phyloP scores from a whole-genome alignment of 2,329 filamentous ascomycete genomes.

The Alternaria brassicicola region DNA sequence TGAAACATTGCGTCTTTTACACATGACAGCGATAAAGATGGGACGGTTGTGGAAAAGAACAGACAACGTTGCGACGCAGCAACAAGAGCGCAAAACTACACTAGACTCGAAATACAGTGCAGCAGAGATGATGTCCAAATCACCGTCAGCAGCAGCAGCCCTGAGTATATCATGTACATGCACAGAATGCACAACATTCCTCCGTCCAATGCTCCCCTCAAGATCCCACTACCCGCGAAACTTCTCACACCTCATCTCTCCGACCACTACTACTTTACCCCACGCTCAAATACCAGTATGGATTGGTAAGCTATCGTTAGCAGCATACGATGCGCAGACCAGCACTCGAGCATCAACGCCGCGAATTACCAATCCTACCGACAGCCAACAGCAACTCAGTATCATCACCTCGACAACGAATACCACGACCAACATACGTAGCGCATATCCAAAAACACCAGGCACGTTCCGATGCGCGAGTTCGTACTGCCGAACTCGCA shows the following conservation, averaged over 20 bases:
- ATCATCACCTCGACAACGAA: neutral
- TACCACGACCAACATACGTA: neutral
- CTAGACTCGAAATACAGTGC: neutral
- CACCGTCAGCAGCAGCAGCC: neutral
- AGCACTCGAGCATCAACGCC: neutral
- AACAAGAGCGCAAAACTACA: neutral
- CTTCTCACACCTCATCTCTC: neutral
- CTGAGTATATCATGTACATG: constrained; percentile 24
- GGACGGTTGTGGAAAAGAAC: neutral
- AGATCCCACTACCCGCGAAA: neutral
- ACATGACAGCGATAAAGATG: neutral
- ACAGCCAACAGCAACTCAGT: neutral
- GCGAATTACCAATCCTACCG: neutral
- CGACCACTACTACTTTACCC: neutral
- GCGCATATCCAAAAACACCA: constrained; percentile 7
- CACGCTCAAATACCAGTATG: neutral
- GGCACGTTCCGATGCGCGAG: constrained; percentile 5
- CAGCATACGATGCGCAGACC: neutral
- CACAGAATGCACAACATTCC: constrained; percentile 18
- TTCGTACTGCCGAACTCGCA: neutral
- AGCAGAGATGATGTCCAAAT: neutral
- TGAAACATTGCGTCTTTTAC: neutral
- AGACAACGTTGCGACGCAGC: neutral
- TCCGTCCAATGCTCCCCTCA: constrained; percentile 9
- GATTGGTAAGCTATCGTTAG: neutral